A percentile compares a stretch with the other conserved stretches of the same genome.
phyloP scores from a whole-genome alignment of 441 rosid genomes.

The Populus hybrid region DNA sequence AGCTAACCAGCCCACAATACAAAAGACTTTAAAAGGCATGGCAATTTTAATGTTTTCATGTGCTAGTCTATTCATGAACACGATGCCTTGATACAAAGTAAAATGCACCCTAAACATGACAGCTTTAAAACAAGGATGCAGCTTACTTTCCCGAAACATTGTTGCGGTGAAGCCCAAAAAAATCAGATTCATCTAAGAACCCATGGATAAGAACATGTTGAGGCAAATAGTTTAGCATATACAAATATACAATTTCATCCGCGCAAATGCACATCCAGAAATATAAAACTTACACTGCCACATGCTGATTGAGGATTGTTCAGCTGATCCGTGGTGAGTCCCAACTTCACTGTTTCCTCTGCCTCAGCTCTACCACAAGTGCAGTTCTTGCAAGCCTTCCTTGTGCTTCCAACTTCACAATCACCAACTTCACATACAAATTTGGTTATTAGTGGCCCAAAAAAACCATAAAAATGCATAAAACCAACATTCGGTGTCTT shows the following conservation, averaged over 20 bases:
- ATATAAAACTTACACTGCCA: constrained; percentile 64
- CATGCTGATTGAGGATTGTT: constrained; percentile 89
- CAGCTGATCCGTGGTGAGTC: constrained; percentile 63
- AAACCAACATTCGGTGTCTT: constrained; percentile 1
- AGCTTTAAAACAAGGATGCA: background rate
- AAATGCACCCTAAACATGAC: background rate
- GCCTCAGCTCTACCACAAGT: constrained; percentile 91
- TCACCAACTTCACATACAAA: constrained; percentile 51
- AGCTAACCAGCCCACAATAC: background rate
- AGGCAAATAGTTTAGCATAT: background rate
- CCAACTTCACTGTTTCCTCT: constrained; percentile 84
- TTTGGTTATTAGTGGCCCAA: background rate
- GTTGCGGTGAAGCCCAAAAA: background rate
- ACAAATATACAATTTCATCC: background rate
- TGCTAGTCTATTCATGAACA: background rate
- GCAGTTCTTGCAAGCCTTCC: constrained; percentile 97
- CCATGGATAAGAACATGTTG: background rate
- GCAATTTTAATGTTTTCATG: background rate
- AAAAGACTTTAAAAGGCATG: background rate
- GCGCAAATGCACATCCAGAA: background rate
- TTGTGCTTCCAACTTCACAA: constrained; percentile 76
- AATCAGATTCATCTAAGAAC: background rate
- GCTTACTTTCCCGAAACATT: background rate
- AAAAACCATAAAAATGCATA: background rate
- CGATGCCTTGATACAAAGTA: background rate